Evolutionary conservation across 2,329 filamentous ascomycete genomes (phyloP).

Genomic region (Diaporthe batatas): DNA sequence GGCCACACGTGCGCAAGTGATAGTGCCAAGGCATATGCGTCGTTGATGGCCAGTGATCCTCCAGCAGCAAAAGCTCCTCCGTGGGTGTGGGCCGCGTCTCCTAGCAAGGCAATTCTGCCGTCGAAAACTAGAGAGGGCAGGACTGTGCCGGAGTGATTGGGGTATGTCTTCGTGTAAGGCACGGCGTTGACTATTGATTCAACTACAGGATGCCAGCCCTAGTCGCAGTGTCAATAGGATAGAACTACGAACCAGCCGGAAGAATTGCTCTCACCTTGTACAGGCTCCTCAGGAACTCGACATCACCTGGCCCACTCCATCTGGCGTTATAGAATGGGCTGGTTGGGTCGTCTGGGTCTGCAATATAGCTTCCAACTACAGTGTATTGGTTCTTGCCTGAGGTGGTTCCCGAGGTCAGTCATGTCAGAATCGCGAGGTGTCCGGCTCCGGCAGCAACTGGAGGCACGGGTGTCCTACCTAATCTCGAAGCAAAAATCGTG

Average conservation of each 20-base stretch:
- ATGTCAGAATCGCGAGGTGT: background rate
- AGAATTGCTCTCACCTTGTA: constrained; percentile 41
- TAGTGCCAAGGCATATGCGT: constrained; percentile 51
- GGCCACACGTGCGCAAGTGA: constrained; percentile 42
- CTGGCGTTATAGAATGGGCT: constrained; percentile 43
- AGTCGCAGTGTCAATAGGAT: background rate
- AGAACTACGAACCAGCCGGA: background rate
- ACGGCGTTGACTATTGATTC: constrained; percentile 50
- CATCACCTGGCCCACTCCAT: constrained; percentile 49
- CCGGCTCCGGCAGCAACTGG: too few species aligned
- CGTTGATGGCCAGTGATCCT: constrained; percentile 55
- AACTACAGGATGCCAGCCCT: constrained; percentile 54
- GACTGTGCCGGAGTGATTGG: constrained; percentile 50
- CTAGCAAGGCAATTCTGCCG: constrained; percentile 50
- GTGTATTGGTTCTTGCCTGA: constrained; percentile 49
- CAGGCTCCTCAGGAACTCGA: constrained; percentile 49
- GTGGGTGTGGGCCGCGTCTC: constrained; percentile 56
- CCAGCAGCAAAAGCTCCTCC: constrained; percentile 55
- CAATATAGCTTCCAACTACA: constrained; percentile 49
- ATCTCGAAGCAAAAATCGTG: constrained; percentile 17
- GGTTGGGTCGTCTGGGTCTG: constrained; percentile 46
- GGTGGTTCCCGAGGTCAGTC: too few species aligned
- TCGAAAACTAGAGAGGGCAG: constrained; percentile 50
- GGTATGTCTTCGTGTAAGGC: constrained; percentile 50
- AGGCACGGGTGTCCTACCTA: background rate